Conservation (phyloP, 805 yeast genomes). For the Metschnikowia reukaufii region DNA sequence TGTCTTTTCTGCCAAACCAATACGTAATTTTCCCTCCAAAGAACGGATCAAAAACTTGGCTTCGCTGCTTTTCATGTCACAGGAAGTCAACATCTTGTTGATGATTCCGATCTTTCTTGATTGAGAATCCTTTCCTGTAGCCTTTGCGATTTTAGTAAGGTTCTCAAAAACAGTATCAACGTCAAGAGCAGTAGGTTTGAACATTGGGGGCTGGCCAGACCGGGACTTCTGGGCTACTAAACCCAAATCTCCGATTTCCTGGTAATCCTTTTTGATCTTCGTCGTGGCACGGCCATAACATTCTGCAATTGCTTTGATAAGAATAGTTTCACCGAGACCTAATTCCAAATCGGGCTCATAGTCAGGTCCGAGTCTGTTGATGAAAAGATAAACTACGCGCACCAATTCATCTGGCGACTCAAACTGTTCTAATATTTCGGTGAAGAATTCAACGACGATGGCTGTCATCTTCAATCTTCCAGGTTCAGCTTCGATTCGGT, state of each 20-base stretch:
- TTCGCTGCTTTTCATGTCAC: conserved; percentile 66
- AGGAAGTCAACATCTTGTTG: conserved; percentile 80
- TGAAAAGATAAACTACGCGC: conserved; percentile 76
- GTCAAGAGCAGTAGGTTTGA: conserved; percentile 81
- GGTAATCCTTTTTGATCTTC: conserved; percentile 72
- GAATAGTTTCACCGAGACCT: conserved; percentile 87
- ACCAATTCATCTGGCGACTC: conserved; percentile 49
- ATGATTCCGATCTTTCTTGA: conserved; percentile 72
- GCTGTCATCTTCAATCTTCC: conserved; percentile 82
- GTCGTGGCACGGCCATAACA: conserved; percentile 79
- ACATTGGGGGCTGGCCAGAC: conserved; percentile 87
- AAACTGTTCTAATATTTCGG: conserved; percentile 53
- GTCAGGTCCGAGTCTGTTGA: conserved; percentile 91
- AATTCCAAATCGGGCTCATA: conserved; percentile 87
- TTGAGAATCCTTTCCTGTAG: conserved; percentile 83
- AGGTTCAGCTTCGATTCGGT: conserved; percentile 73
- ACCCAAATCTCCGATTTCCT: conserved; percentile 86
- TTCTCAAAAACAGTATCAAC: conserved; percentile 71
- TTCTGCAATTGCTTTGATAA: conserved; percentile 85
- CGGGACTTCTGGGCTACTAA: conserved; percentile 82
- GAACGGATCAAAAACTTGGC: conserved; percentile 90
- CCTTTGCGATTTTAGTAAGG: conserved; percentile 71
- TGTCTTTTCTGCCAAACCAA: conserved; percentile 92
- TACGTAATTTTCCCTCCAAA: conserved; percentile 87
- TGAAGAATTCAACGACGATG: conserved; percentile 69